phyloP scores from a whole-genome alignment of 202 grass and related monocot genomes.

The Saccharum hybrid region DNA sequence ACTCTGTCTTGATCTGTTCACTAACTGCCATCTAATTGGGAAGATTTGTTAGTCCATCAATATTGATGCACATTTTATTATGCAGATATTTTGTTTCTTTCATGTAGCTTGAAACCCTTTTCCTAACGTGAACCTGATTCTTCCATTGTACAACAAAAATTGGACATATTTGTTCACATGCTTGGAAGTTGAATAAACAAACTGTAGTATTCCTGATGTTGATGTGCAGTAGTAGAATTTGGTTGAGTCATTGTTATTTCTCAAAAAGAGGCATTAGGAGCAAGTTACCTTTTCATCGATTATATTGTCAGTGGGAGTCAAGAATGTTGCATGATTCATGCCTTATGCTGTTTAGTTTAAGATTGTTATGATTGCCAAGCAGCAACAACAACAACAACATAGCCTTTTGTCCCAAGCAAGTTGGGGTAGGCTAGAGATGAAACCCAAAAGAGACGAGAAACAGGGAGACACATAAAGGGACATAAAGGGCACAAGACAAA shows the following conservation, averaged over 20 bases:
- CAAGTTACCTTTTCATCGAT: not conserved
- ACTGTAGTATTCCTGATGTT: not conserved
- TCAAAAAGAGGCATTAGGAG: not conserved
- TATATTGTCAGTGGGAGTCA: not conserved
- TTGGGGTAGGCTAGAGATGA: no score
- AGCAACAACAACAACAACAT: no score
- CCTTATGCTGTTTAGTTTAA: conserved; percentile 2
- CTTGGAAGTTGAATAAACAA: conserved; percentile 11
- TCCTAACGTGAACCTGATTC: not conserved
- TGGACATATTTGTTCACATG: conserved; percentile 9
- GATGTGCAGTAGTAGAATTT: not conserved
- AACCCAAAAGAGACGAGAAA: no score
- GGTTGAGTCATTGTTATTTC: not conserved
- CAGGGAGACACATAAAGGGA: no score
- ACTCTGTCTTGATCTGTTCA: conserved; percentile 2
- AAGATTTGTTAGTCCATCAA: conserved; percentile 11
- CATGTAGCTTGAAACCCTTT: not conserved
- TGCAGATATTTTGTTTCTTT: conserved; percentile 14
- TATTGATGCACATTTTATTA: conserved; percentile 12
- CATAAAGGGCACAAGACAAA: no score
- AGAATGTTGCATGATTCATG: not conserved
- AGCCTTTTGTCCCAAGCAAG: no score
- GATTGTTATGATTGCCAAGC: conserved; percentile 18
- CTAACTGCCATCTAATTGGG: not conserved
- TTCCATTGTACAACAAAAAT: not conserved